A percentile compares a stretch with the other conserved stretches of the same genome.
phyloP scores from a whole-genome alignment of 2,329 filamentous ascomycete genomes.

The Exophiala bonariae region DNA sequence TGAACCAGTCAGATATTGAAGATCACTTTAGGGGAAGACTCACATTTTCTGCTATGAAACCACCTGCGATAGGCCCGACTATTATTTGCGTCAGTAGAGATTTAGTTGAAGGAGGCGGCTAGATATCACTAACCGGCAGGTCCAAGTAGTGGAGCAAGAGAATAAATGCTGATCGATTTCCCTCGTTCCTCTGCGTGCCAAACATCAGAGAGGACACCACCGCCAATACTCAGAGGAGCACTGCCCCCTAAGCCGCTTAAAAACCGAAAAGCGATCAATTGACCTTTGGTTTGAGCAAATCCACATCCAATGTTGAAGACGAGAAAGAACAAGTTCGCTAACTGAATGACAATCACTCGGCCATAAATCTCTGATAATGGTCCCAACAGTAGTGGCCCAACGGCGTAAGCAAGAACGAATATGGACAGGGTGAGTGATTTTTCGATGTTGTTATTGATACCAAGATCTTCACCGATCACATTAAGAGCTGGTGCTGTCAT shows the following conservation, averaged over 20 bases:
- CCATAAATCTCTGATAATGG: constrained; percentile 59
- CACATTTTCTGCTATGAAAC: constrained; percentile 60
- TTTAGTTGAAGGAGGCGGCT: too few relatives aligned
- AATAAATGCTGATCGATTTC: constrained; percentile 63
- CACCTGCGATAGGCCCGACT: constrained; percentile 65
- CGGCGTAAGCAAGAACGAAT: constrained; percentile 56
- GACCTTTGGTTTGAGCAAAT: constrained; percentile 50
- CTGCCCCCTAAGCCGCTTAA: constrained; percentile 60
- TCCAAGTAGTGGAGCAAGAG: constrained; percentile 63
- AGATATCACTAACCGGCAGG: constrained; percentile 44
- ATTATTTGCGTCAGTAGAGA: too few relatives aligned
- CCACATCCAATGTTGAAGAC: constrained; percentile 63
- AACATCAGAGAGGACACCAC: constrained; percentile 56
- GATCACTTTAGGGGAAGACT: not conserved
- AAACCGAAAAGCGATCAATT: constrained; percentile 61
- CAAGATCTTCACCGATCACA: constrained; percentile 55
- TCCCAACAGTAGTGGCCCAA: constrained; percentile 53
- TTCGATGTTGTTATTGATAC: constrained; percentile 48
- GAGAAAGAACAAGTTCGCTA: constrained; percentile 56
- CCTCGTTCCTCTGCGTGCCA: constrained; percentile 64
- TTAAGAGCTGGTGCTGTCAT: constrained; percentile 57
- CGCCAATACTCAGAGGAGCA: constrained; percentile 53
- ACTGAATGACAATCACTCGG: constrained; percentile 54
- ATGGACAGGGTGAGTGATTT: constrained; percentile 54
- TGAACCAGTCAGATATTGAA: not conserved